Conservation (phyloP, 768 basidiomycete genomes). For the Rhodocollybia butyracea region DNA sequence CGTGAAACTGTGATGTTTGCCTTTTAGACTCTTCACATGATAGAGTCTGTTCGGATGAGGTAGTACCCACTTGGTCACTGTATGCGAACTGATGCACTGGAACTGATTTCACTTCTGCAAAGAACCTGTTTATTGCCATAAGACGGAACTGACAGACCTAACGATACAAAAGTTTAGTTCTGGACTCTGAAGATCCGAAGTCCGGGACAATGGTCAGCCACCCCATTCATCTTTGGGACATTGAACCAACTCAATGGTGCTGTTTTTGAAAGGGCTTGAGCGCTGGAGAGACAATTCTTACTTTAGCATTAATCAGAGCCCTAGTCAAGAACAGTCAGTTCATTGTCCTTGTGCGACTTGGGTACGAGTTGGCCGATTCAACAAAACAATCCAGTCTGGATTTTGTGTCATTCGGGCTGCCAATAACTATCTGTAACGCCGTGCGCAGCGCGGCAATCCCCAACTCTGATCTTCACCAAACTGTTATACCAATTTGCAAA, state of each 20-base stretch:
- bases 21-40: too few species aligned
- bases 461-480: too few species aligned
- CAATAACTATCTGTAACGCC: too few species aligned
- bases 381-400: slow-evolving; percentile 60
- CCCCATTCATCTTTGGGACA: neutral
- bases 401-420: slow-evolving; percentile 48
- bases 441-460: too few species aligned
- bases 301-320: slow-evolving; percentile 57
- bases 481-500: too few species aligned
- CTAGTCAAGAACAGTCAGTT: slow-evolving; percentile 60
- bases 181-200: slow-evolving; percentile 54
- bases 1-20: too few species aligned
- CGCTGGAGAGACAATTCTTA: slow-evolving; percentile 67
- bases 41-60: too few species aligned
- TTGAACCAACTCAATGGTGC: too few species aligned
- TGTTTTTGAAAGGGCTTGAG: too few species aligned
- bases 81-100: slow-evolving; percentile 56
- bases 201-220: slow-evolving; percentile 56
- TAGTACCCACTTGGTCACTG: slow-evolving; percentile 53
- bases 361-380: slow-evolving; percentile 56
- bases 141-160: slow-evolving; percentile 37
- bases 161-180: slow-evolving; percentile 64
- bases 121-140: slow-evolving; percentile 57
- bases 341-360: slow-evolving; percentile 47
- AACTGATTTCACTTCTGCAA: slow-evolving; percentile 58